These are phyloP conservation scores for Collybia sordida DNA, from an alignment of 768 basidiomycete species.

Conservation along the genomic window DNA sequence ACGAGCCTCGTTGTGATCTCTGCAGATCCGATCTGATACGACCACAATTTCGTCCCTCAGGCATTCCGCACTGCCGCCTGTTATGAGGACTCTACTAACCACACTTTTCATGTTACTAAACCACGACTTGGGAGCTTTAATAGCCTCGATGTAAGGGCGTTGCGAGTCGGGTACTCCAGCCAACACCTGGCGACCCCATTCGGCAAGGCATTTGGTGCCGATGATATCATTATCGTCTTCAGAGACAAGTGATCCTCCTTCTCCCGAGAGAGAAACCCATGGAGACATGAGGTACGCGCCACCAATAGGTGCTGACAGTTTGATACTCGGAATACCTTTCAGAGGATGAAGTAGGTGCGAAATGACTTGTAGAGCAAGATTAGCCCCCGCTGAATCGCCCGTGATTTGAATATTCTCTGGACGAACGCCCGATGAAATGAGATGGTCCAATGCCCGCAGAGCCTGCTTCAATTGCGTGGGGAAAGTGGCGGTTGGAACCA, in stretches of 20 bases:
- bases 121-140: slow-evolving; percentile 22
- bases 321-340: slow-evolving; percentile 11
- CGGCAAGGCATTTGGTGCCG: slow-evolving; percentile 5
- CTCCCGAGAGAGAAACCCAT: slow-evolving; percentile 20
- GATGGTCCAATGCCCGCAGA: slow-evolving; percentile 23
- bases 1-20: slow-evolving; percentile 7
- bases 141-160: slow-evolving; percentile 14
- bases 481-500: slow-evolving; percentile 25
- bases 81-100: slow-evolving; percentile 23
- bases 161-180: slow-evolving; percentile 14
- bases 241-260: slow-evolving; percentile 9
- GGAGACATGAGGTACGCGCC: slow-evolving; percentile 31
- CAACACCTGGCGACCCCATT: slow-evolving; percentile 15
- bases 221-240: slow-evolving; percentile 19
- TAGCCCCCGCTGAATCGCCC: slow-evolving; percentile 34
- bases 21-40: not conserved
- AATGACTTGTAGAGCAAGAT: slow-evolving; percentile 26
- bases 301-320: slow-evolving; percentile 15
- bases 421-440: slow-evolving; percentile 23
- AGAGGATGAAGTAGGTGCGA: slow-evolving; percentile 30
- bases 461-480: slow-evolving; percentile 28
- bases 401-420: slow-evolving; percentile 26
- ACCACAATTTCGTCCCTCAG: slow-evolving; percentile 20
- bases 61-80: slow-evolving; percentile 21
- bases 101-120: slow-evolving; percentile 19